Base-by-base conservation (phyloP, 192 early-diverging fungal genomes). In the Backusella tuberculispora region DNA sequence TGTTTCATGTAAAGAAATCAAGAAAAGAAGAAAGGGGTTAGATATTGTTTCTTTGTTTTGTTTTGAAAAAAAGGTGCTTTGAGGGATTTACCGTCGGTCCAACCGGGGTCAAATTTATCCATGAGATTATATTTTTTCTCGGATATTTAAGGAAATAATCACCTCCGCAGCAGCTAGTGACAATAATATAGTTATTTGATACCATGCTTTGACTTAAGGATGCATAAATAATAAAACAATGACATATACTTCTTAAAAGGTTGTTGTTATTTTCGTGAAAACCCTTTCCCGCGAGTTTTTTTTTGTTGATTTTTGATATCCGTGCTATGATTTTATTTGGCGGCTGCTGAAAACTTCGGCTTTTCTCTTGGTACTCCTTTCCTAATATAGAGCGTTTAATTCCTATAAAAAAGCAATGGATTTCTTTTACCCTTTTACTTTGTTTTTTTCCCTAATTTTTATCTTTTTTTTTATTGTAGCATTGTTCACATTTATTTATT, bases 41-140 rank as follows among this genome's bases (percentile, higher is more conserved):
- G 2, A 56, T 17, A 24, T 19, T 19, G n/a, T 48, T 48, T 48
- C 50, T 53, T 56, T 24, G n/a, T 24, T 12, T 24, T 24, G 19
- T 56, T 56, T 24, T 56, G 21, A 53, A 56, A 53, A 56, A 56
- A 56, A 12, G 13, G 44, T 3, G 53, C 26, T 0, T 17, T 26
- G 53, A 10, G 43, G 68, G 68, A 29, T 47, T 69, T 47, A 69
- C 68, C 44, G 10, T 69, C 67, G 67, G 67, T 69, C 67, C 67
- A 42, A 45, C 14, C 66, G 66, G 66, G 40, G 15, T 10, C 38
- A 21, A 42, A 67, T 67, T 67, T 67, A 42, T 67, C 66, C 66
- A 67, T 41, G 15, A 41, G 19, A 13, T 38, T 67, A n/a, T 41
- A 21, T 67, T 67, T 19, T 0, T 37, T 60, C 53, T 69, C 45